These are phyloP conservation scores for Wickerhamomyces strasburgensis DNA, from an alignment of 805 yeast species.

Conservation along the genomic window DNA sequence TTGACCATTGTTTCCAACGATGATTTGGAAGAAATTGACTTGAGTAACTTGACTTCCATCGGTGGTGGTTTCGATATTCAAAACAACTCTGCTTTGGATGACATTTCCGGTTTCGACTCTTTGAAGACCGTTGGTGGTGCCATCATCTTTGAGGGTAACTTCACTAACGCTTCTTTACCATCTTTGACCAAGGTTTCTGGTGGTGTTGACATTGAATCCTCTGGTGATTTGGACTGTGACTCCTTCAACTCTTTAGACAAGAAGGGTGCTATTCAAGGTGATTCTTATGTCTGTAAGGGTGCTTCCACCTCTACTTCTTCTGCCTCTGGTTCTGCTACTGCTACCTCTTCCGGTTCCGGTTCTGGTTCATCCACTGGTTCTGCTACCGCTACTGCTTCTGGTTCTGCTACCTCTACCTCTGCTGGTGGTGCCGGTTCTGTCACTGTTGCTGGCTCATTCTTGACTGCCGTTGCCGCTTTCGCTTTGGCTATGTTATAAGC, in stretches of 20 bases:
- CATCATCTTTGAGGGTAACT: conserved; percentile 72
- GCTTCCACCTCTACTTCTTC: conserved; percentile 48
- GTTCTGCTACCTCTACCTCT: conserved; percentile 18
- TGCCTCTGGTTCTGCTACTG: conserved; percentile 28
- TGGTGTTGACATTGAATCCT: conserved; percentile 80
- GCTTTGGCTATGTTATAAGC: conserved; percentile 43
- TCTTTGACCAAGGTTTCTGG: conserved; percentile 78
- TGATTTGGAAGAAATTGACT: conserved; percentile 61
- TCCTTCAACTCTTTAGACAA: conserved; percentile 66
- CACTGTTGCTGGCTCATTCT: conserved; percentile 41
- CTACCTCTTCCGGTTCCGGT: conserved; percentile 26
- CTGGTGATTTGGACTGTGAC: conserved; percentile 77
- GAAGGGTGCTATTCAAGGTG: conserved; percentile 87
- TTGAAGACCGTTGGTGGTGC: conserved; percentile 85
- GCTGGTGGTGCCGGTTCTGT: conserved; percentile 35
- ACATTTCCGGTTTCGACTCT: conserved; percentile 68
- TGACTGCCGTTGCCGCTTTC: conserved; percentile 41
- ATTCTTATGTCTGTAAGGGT: conserved; percentile 71
- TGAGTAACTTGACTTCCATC: conserved; percentile 63
- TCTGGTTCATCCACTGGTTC: conserved; percentile 25
- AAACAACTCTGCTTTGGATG: conserved; percentile 70
- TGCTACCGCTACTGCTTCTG: conserved; percentile 13
- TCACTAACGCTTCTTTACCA: conserved; percentile 73
- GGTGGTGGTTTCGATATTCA: conserved; percentile 93
- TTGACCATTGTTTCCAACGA: conserved; percentile 71